Percentiles rank a stretch among this genome's conserved stretches.
phyloP scores from a whole-genome alignment of 139 green algal genomes.

The Volvox reticuliferus region DNA sequence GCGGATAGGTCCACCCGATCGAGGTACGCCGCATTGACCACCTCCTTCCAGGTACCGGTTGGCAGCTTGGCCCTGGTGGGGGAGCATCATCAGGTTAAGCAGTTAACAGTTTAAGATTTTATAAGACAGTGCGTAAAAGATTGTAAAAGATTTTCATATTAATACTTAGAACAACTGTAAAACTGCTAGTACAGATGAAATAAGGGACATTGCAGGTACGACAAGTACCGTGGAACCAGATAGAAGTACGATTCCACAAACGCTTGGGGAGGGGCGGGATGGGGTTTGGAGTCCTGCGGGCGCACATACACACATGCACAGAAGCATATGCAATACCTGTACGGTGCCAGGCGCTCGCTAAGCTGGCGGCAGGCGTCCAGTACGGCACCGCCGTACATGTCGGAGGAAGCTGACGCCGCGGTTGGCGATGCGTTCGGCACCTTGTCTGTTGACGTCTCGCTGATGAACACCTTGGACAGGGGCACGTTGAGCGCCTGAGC shows the following conservation, averaged over 20 bases:
- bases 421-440: conserved; percentile 96
- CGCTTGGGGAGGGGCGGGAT: too few species aligned
- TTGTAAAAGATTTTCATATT: too few species aligned
- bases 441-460: conserved; percentile 97
- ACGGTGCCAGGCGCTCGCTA: conserved; percentile 81
- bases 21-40: conserved; percentile 86
- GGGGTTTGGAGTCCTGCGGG: too few species aligned
- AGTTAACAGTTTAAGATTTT: too few species aligned
- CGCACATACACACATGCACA: too few species aligned
- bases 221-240: too few species aligned
- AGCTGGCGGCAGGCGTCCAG: conserved; percentile 94
- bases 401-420: conserved; percentile 89
- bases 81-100: too few species aligned
- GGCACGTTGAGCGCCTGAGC: conserved; percentile 80
- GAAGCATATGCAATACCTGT: conserved; percentile 16
- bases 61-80: conserved; percentile 30
- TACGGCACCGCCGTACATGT: conserved; percentile 95
- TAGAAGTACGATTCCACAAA: too few species aligned
- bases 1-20: conserved; percentile 92
- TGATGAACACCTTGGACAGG: conserved; percentile 88
- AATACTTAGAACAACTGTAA: too few species aligned
- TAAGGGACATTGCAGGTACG: too few species aligned
- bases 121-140: too few species aligned
- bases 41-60: conserved; percentile 61
- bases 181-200: too few species aligned